Percentiles rank a stretch among this genome's conserved stretches.
Evolutionary conservation across 768 basidiomycete species (phyloP).

Genomic region (Calocera viscosa): DNA sequence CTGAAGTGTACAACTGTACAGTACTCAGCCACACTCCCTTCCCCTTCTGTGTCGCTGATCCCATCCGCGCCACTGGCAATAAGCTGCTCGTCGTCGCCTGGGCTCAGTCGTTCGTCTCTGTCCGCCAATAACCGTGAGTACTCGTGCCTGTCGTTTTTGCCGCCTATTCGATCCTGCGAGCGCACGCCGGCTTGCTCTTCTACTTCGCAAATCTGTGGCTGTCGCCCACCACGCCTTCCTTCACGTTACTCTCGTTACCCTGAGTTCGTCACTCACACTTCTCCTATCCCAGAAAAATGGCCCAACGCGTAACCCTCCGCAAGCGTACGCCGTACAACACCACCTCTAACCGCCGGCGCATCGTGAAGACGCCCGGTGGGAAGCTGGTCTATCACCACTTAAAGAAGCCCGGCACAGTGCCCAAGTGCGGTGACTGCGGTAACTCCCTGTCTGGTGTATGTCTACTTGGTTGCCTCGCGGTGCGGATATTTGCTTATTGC

Average conservation of each 20-base stretch:
- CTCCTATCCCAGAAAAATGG: slow-evolving; percentile 43
- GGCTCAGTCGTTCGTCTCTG: neutral
- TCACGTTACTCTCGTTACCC: neutral
- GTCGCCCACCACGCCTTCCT: neutral
- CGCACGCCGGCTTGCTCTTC: neutral
- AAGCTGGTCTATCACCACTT: slow-evolving; percentile 96
- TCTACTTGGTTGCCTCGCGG: slow-evolving; percentile 15
- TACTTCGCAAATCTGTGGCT: neutral
- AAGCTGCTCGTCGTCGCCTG: slow-evolving; percentile 7
- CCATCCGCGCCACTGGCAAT: neutral
- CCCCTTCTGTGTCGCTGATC: neutral
- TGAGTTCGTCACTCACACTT: neutral
- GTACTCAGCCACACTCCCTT: neutral
- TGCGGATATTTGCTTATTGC: neutral
- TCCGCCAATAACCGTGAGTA: neutral
- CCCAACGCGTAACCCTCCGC: slow-evolving; percentile 98
- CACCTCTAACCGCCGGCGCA: slow-evolving; percentile 83
- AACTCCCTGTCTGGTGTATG: slow-evolving; percentile 85
- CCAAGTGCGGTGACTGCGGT: slow-evolving; percentile 99
- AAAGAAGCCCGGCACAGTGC: slow-evolving; percentile 82
- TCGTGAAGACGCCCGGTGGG: slow-evolving; percentile 97
- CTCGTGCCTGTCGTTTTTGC: neutral
- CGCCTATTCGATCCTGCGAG: neutral
- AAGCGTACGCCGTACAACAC: slow-evolving; percentile 98
- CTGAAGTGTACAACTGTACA: neutral